These are phyloP conservation scores for Chlamydomonas sp. DNA, from an alignment of 139 green algal species.

Conservation along the genomic window DNA sequence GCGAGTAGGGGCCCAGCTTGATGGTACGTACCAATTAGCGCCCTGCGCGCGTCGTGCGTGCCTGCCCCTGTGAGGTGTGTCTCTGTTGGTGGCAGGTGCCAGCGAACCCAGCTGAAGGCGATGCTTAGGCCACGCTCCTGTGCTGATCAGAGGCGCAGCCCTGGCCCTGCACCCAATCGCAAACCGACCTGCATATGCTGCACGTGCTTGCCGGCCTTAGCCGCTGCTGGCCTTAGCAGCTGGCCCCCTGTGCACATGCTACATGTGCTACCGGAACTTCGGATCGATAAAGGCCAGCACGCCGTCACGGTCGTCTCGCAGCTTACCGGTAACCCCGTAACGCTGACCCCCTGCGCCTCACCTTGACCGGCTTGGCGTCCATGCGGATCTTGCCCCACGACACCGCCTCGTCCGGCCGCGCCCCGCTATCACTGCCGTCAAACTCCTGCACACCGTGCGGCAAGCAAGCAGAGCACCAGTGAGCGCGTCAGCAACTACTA, in stretches of 20 bases:
- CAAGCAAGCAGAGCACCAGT: background rate
- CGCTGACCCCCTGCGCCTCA: slow-evolving; percentile 67
- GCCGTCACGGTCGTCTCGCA: background rate
- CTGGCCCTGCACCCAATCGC: too few relatives aligned
- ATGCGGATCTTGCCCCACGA: slow-evolving; percentile 97
- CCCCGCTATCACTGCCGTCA: slow-evolving; percentile 95
- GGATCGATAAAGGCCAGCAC: background rate
- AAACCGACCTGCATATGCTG: too few relatives aligned
- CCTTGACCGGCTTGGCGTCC: slow-evolving; percentile 87
- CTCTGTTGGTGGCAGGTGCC: too few relatives aligned
- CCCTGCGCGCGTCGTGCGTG: too few relatives aligned
- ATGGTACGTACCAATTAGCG: background rate
- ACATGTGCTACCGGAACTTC: too few relatives aligned
- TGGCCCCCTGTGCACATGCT: too few relatives aligned
- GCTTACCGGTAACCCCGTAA: background rate
- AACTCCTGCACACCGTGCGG: slow-evolving; percentile 77
- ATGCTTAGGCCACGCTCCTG: too few relatives aligned
- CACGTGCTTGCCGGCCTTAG: too few relatives aligned
- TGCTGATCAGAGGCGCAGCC: too few relatives aligned
- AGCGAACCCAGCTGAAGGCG: too few relatives aligned
- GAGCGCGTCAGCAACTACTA: background rate
- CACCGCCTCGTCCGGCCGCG: slow-evolving; percentile 94
- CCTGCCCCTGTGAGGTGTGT: too few relatives aligned
- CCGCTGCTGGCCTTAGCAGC: too few relatives aligned
- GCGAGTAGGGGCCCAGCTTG: background rate